Conservation (phyloP, 495 filamentous ascomycete genomes). For the Podospora appendiculata region DNA sequence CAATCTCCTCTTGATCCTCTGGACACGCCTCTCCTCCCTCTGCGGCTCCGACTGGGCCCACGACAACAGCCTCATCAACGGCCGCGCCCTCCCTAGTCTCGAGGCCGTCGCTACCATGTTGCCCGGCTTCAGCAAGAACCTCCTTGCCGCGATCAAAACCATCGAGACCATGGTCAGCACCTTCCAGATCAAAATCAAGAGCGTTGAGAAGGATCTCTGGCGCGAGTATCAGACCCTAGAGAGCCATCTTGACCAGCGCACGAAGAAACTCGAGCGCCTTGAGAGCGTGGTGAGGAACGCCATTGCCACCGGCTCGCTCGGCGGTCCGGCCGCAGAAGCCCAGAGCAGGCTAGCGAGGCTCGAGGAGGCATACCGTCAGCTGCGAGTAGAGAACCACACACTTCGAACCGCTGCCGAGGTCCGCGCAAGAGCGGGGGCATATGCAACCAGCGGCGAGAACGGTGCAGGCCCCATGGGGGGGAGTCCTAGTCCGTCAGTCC, state of each 20-base stretch:
- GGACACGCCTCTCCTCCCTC: constrained; percentile 77
- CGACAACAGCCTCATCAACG: constrained; percentile 80
- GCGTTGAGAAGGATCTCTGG: constrained; percentile 80
- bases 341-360: constrained; percentile 59
- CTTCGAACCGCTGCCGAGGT: constrained; percentile 50
- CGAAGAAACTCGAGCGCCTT: constrained; percentile 80
- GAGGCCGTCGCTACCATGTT: constrained; percentile 76
- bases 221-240: constrained; percentile 87
- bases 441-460: constrained; percentile 11
- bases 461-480: constrained; percentile 23
- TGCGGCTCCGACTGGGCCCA: constrained; percentile 92
- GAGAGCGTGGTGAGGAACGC: constrained; percentile 61
- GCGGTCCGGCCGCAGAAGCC: constrained; percentile 27
- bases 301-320: constrained; percentile 35
- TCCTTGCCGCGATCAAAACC: constrained; percentile 78
- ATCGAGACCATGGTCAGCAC: constrained; percentile 74
- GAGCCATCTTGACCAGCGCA: constrained; percentile 65
- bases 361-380: constrained; percentile 67
- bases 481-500: constrained; percentile 41
- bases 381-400: constrained; percentile 77
- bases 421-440: constrained; percentile 27
- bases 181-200: constrained; percentile 72
- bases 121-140: constrained; percentile 79
- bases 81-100: constrained; percentile 67
- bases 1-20: constrained; percentile 72